Evolutionary conservation across 352 stramenopile genomes (phyloP).

Genomic region (Phytopythium litorale): DNA sequence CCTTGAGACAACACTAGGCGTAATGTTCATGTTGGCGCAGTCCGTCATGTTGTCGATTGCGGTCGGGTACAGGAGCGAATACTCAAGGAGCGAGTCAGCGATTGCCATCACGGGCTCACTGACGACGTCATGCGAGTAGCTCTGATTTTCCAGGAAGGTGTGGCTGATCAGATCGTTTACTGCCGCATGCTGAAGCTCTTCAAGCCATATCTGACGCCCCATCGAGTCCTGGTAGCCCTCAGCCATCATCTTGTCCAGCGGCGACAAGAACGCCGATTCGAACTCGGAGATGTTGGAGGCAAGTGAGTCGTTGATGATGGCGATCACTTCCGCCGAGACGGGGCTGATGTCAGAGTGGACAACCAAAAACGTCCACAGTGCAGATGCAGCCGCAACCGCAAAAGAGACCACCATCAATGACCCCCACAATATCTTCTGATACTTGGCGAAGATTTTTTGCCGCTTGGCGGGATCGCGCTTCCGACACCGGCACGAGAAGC

Average conservation of each 20-base stretch:
- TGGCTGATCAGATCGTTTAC: constrained; percentile 23
- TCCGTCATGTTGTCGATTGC: constrained; percentile 21
- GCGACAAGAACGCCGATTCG: constrained; percentile 25
- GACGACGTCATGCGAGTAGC: constrained; percentile 24
- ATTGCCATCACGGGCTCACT: constrained; percentile 38
- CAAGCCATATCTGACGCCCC: constrained; percentile 11
- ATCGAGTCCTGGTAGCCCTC: constrained; percentile 8
- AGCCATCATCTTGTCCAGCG: constrained; percentile 28
- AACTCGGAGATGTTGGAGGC: constrained; percentile 29
- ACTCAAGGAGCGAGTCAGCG: constrained; percentile 25
- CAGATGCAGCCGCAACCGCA: constrained; percentile 13
- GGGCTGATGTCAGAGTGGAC: constrained; percentile 30
- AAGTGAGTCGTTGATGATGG: constrained; percentile 23
- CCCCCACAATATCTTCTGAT: constrained; percentile 41
- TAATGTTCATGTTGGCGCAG: constrained; percentile 48
- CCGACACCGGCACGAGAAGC: constrained; percentile 43
- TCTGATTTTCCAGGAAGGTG: constrained; percentile 48
- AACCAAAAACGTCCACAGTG: constrained; percentile 26
- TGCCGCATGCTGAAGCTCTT: constrained; percentile 23
- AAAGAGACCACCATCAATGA: constrained; percentile 28
- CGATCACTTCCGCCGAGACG: constrained; percentile 16
- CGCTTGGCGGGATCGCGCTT: constrained; percentile 36
- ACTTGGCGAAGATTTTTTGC: constrained; percentile 43
- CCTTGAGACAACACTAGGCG: constrained; percentile 30
- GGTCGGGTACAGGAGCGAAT: constrained; percentile 51